Conservation (phyloP, 768 basidiomycete species). For the Boletus edulis region DNA sequence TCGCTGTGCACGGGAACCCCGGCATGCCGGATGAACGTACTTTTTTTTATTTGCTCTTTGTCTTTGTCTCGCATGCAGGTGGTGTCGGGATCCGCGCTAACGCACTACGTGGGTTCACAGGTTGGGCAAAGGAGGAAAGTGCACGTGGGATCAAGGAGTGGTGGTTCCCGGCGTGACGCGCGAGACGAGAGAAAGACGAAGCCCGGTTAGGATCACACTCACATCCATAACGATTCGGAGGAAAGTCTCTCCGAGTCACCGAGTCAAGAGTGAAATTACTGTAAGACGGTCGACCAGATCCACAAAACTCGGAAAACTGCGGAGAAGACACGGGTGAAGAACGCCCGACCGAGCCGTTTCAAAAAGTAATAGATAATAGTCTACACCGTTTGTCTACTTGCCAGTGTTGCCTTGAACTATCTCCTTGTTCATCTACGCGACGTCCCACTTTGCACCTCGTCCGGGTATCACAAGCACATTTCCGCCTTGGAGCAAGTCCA, state of each 20-base stretch:
- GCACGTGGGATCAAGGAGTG: too few species aligned
- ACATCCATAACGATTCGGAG: conserved; percentile 47
- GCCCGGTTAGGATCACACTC: too few species aligned
- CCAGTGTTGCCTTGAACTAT: neutral
- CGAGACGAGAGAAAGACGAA: too few species aligned
- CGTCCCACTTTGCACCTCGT: conserved; percentile 72
- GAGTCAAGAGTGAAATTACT: conserved; percentile 81
- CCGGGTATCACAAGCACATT: conserved; percentile 54
- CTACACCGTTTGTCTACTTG: conserved; percentile 6
- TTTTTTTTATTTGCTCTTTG: too few species aligned
- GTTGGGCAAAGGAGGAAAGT: too few species aligned
- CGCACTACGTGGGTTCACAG: too few species aligned
- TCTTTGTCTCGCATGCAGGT: too few species aligned
- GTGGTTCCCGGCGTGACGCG: too few species aligned
- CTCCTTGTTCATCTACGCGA: too few species aligned
- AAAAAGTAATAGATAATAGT: conserved; percentile 28
- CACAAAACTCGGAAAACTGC: conserved; percentile 64
- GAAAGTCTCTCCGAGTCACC: conserved; percentile 59
- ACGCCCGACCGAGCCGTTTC: conserved; percentile 71
- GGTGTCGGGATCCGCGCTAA: too few species aligned
- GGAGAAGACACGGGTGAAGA: conserved; percentile 73
- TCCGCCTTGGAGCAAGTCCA: conserved; percentile 68
- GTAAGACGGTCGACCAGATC: conserved; percentile 84
- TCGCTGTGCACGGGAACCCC: conserved; percentile 9
- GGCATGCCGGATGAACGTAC: too few species aligned